Percentiles rank a stretch among this genome's conserved stretches.
Evolutionary conservation across 2,329 filamentous ascomycete genomes (phyloP).

Genomic region (Pseudogymnoascus sp.): DNA sequence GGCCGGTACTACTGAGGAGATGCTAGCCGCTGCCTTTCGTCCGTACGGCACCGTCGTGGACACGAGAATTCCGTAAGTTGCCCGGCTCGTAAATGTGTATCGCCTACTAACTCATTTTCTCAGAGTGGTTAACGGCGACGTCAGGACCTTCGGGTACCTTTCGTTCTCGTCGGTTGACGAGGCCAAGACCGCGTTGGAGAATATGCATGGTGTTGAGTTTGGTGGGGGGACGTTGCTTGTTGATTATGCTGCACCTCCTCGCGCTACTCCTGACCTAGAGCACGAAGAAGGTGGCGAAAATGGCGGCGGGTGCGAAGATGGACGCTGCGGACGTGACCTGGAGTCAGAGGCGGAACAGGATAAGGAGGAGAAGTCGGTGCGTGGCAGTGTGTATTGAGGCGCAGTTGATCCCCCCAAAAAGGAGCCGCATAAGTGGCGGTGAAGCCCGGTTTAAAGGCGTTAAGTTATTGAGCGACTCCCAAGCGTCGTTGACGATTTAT

Average conservation of each 20-base stretch:
- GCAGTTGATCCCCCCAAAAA: background rate
- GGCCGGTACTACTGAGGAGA: conserved; percentile 59
- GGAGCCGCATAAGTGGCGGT: background rate
- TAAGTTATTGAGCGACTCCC: background rate
- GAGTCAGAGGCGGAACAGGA: background rate
- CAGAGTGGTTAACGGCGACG: conserved; percentile 49
- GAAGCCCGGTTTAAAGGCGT: background rate
- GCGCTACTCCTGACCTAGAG: conserved; percentile 50
- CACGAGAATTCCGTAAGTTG: conserved; percentile 50
- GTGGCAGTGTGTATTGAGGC: background rate
- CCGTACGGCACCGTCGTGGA: conserved; percentile 55
- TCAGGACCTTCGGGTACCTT: conserved; percentile 69
- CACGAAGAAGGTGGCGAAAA: conserved; percentile 39
- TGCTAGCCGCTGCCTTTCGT: conserved; percentile 55
- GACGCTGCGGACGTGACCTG: conserved; percentile 26
- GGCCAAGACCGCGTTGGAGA: conserved; percentile 54
- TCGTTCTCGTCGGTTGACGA: conserved; percentile 61
- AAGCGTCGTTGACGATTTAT: background rate
- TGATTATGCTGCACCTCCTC: conserved; percentile 60
- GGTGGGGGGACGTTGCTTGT: conserved; percentile 58
- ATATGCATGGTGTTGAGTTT: conserved; percentile 55
- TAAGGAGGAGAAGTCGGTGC: background rate
- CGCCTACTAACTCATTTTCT: conserved; percentile 21
- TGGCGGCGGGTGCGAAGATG: conserved; percentile 34
- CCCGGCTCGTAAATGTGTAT: background rate